Base-by-base conservation (phyloP, 768 basidiomycete genomes). In the Panaeolus papilionaceus region DNA sequence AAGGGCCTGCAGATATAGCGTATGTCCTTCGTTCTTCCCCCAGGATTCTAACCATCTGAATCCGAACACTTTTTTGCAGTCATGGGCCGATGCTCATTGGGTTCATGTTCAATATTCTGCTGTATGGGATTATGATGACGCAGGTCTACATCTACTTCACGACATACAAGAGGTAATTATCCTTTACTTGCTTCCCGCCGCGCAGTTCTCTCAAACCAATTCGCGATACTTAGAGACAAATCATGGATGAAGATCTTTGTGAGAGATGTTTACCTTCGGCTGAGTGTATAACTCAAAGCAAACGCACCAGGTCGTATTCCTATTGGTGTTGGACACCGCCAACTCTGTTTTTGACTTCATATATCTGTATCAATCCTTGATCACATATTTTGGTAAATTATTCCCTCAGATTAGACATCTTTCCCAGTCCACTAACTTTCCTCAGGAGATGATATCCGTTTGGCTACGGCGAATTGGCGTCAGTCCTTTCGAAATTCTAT, bases 41-140 rank as follows among this genome's bases (percentile, higher is more conserved):
- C 26, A 20, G 45, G 33, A 33, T 8, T 14, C 9, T 38, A 26
- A 14, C 45, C 49, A 38, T 42, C 45, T 63, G 54, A 64, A 62
- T 54, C 66, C 63, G 47, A 37, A 44, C 42, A 1, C 1, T 23
- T 37, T 61, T n/a, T 28, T 66, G 23, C 61, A 87, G 86, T 4
- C 83, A 84, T 71, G 83, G 84, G 33, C 83, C 83, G 12, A 83
- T 85, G 75, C 78, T 85, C 69, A 80, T 86, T 51, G 85, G 84
- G n/a, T 78, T 81, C 65, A 71, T 79, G 14, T 71, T 86, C 74
- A 86, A 85, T 67, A 72, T 85, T 23, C 64, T 84, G 14, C 77
- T 86, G 10, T 84, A 83, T 67, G 85, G 84, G 1, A 82, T 86
- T 51, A 85, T 85, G 81, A 80, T 83, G 61, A 80, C 79, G 0